Evolutionary conservation across 257 asterid genomes (phyloP).

Genomic region (Sherardia arvensis): DNA sequence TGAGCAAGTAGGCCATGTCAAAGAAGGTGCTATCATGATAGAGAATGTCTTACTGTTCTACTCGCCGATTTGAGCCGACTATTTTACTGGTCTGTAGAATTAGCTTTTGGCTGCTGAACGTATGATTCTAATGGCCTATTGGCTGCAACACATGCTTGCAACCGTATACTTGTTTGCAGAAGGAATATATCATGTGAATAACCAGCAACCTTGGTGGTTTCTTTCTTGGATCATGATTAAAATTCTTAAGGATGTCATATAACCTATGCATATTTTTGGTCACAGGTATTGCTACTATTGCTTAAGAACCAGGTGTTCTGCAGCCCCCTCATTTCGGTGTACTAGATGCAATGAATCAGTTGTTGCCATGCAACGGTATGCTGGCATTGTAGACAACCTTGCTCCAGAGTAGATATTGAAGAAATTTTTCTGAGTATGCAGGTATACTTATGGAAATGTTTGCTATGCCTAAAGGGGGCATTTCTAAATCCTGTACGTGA

Average conservation of each 20-base stretch:
- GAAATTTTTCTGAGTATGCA: not conserved
- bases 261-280: not conserved
- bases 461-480: slow-evolving; percentile 3
- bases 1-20: not conserved
- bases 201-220: no score
- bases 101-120: no score
- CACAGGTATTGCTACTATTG: slow-evolving; percentile 87
- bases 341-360: slow-evolving; percentile 72
- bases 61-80: not conserved
- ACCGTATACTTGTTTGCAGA: not conserved
- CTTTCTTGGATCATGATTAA: not conserved
- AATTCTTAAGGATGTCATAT: not conserved
- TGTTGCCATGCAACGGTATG: slow-evolving; percentile 80
- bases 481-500: not conserved
- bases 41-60: no score
- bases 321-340: slow-evolving; percentile 69
- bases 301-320: slow-evolving; percentile 78
- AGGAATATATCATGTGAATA: not conserved
- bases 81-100: no score
- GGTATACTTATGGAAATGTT: not conserved
- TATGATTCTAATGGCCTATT: not conserved
- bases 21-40: no score
- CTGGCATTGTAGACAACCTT: slow-evolving; percentile 25
- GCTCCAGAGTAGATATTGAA: slow-evolving; percentile 25
- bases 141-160: not conserved